Evolutionary conservation across 768 basidiomycete species (phyloP), one percentile per base, ranked within the genome.

Genomic region (Panus rudis): DNA sequence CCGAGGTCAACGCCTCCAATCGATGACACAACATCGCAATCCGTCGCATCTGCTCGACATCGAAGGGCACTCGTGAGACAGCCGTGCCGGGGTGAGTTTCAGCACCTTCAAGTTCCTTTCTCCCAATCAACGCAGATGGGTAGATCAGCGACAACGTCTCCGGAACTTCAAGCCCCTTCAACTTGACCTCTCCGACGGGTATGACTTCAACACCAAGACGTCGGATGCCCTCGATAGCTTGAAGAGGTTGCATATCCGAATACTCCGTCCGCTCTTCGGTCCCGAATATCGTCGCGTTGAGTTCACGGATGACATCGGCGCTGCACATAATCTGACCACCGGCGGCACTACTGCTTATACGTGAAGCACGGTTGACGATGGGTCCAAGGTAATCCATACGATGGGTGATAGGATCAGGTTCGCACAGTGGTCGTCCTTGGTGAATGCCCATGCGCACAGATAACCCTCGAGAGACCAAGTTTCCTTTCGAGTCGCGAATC

Each of bases 361-460:
- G 77, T 4, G 94, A 81, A 0, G 93, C 75, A 24, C 92, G 86
- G 63, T 97, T 98, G 52, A 94, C 91, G 79, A 96, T 90, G 1
- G 92, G 84, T 0, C 93, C 93, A 54, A 94, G 89, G 64, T 98
- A 98, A 61, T 98, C 94, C 96, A 99, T 98, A 34, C 96, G 84
- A 46, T 81, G 70, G 4, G 57, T 56, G 25, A 53, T 52, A 1
- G 51, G 56, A 63, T 99, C 96, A 3, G 79, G 75, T 57, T 96
- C 93, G 58, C 92, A 96, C 22, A 88, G 75, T 0, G 96, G 96
- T 17, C 63, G 61, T 13, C 96, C 96, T 53, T 86, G 92, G 60
- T 99, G 96, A 31, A 99, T 85, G 30, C 96, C 94, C 93, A 99
- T 98, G 25, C 96, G 81, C 3, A 98, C 88, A 16, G 91, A 91